Conservation (phyloP, 148 eudicot species). For the Dysphania ambrosioides region DNA sequence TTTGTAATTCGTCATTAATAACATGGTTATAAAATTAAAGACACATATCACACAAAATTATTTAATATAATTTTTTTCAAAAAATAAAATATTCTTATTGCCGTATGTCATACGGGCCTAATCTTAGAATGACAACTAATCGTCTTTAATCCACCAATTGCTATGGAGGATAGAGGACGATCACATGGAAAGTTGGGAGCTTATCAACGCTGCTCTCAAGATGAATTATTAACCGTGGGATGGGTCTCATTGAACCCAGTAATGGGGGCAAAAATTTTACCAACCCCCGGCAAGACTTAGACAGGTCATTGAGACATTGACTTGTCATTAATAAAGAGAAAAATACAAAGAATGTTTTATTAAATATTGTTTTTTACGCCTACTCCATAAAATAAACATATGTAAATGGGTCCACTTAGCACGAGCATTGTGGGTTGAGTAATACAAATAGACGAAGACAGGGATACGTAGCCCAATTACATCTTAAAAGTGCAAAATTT, state of each 20-base stretch:
- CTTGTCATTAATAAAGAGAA: no score
- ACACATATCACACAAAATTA: no score
- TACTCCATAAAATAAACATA: neutral
- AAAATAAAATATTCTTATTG: no score
- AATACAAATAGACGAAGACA: neutral
- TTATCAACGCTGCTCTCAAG: neutral
- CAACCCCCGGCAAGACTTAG: neutral
- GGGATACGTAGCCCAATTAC: constrained; percentile 12
- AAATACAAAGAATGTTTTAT: neutral
- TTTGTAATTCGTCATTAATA: no score
- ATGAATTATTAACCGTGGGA: neutral
- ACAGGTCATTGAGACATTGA: neutral
- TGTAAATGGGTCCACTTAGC: neutral
- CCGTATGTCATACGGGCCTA: no score
- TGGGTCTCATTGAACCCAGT: neutral
- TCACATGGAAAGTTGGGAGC: neutral
- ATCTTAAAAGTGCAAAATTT: neutral
- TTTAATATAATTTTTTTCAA: no score
- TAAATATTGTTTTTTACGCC: neutral
- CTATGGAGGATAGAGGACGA: neutral
- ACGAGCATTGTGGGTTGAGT: neutral
- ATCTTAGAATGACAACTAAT: no score
- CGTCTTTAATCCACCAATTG: no score
- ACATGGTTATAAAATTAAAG: no score
- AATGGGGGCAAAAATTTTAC: neutral